These are phyloP conservation scores for Solanum chacoense DNA, from an alignment of 305 asterid genomes.

Conservation along the genomic window DNA sequence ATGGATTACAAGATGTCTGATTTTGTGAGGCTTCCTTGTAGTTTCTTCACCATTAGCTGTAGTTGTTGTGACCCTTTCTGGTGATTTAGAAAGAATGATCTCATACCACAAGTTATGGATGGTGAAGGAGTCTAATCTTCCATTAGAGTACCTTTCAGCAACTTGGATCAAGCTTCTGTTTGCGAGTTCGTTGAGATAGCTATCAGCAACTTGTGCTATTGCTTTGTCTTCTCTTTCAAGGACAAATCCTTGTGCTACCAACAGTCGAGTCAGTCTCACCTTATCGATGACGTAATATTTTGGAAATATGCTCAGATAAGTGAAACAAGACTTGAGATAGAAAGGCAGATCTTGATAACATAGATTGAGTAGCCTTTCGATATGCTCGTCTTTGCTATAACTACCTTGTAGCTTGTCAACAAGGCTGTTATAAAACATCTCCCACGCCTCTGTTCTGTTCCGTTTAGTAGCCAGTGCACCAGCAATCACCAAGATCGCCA, in stretches of 20 bases:
- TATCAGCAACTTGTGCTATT: constrained; percentile 8
- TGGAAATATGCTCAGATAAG: constrained; percentile 1
- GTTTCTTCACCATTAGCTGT: background rate
- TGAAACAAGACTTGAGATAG: background rate
- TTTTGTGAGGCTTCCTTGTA: background rate
- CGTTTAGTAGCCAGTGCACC: constrained; percentile 20
- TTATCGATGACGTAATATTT: background rate
- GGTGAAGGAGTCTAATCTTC: background rate
- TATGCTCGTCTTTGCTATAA: background rate
- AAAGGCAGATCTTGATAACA: constrained; percentile 2
- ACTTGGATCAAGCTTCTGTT: constrained; percentile 14
- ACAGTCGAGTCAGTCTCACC: background rate
- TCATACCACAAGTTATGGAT: constrained; percentile 12
- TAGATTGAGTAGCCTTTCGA: constrained; percentile 2
- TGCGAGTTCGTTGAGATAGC: constrained; percentile 15
- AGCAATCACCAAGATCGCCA: constrained; percentile 22
- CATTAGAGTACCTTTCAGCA: background rate
- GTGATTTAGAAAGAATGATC: background rate
- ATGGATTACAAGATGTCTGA: constrained; percentile 6
- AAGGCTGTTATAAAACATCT: background rate
- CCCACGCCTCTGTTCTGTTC: constrained; percentile 7
- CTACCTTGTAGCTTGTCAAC: background rate
- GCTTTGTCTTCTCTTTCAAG: background rate
- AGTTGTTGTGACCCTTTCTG: constrained; percentile 1
- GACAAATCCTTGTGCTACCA: constrained; percentile 1